Evolutionary conservation across 2,329 filamentous ascomycete genomes (phyloP).

Genomic region (Fusarium stilboides): DNA sequence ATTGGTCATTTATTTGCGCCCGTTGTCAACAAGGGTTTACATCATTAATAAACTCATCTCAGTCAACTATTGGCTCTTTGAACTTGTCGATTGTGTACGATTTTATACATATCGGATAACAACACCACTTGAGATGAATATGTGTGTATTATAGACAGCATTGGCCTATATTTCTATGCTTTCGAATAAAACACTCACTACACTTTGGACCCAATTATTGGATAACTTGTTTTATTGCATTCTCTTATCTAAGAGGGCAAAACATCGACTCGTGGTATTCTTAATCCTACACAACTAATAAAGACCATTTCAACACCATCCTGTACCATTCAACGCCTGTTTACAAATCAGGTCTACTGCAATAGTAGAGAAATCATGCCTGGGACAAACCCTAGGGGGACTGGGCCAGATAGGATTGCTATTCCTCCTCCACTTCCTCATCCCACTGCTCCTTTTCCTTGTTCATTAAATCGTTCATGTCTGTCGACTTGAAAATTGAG

Average conservation of each 20-base stretch:
- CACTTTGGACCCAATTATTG: background rate
- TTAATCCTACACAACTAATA: conserved; percentile 18
- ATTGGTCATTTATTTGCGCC: conserved; percentile 30
- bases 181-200: background rate
- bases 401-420: conserved; percentile 41
- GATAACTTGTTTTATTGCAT: background rate
- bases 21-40: conserved; percentile 20
- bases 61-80: conserved; percentile 19
- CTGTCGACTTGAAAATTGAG: conserved; percentile 79
- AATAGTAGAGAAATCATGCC: background rate
- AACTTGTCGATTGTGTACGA: conserved; percentile 8
- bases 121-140: background rate
- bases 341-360: conserved; percentile 15
- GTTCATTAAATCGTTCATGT: conserved; percentile 82
- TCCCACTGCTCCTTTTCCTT: conserved; percentile 86
- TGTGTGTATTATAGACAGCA: background rate
- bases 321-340: conserved; percentile 37
- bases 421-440: conserved; percentile 80
- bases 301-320: conserved; percentile 25
- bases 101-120: conserved; percentile 33
- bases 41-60: conserved; percentile 14
- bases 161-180: background rate
- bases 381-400: conserved; percentile 9
- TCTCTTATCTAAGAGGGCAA: background rate
- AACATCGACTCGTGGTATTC: conserved; percentile 27